These are phyloP conservation scores for Colletotrichum camelliae DNA, from an alignment of 2,329 filamentous ascomycete species.

Conservation along the genomic window DNA sequence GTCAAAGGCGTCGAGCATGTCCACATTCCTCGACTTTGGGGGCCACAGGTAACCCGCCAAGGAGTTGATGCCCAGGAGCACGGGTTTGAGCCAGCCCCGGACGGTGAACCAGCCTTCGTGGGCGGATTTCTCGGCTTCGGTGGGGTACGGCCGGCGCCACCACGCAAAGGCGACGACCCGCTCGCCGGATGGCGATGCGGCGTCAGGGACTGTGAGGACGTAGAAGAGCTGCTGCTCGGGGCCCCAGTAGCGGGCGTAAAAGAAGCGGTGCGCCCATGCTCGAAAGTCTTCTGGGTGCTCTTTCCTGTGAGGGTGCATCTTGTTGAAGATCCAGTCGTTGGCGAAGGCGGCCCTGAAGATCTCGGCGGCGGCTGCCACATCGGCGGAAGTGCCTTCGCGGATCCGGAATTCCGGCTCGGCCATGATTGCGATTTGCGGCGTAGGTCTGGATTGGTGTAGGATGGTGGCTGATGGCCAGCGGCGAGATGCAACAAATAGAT, in stretches of 20 bases:
- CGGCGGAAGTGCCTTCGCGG: conserved; percentile 35
- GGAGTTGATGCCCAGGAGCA: conserved; percentile 28
- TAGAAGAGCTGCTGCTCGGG: conserved; percentile 30
- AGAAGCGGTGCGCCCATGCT: conserved; percentile 30
- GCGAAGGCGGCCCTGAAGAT: conserved; percentile 35
- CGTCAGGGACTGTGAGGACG: conserved; percentile 30
- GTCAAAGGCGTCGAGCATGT: conserved; percentile 27
- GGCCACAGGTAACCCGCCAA: conserved; percentile 31
- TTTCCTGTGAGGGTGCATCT: conserved; percentile 34
- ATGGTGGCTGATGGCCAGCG: not conserved
- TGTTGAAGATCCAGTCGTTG: conserved; percentile 33
- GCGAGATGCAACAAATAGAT: not conserved
- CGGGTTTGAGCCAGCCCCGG: conserved; percentile 32
- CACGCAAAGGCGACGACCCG: conserved; percentile 36
- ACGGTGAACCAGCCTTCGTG: conserved; percentile 15
- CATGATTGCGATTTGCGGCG: not conserved
- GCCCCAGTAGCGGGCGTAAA: conserved; percentile 37
- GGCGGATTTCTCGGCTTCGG: conserved; percentile 4
- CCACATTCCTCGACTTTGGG: conserved; percentile 24
- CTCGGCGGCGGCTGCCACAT: conserved; percentile 28
- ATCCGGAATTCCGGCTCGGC: conserved; percentile 26
- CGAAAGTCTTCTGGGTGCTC: conserved; percentile 25
- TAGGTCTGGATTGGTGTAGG: not conserved
- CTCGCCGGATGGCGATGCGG: conserved; percentile 12
- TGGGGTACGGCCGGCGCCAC: conserved; percentile 33